Conservation (phyloP, 176 grass and related monocot genomes). For the Chrysopogon serrulatus region DNA sequence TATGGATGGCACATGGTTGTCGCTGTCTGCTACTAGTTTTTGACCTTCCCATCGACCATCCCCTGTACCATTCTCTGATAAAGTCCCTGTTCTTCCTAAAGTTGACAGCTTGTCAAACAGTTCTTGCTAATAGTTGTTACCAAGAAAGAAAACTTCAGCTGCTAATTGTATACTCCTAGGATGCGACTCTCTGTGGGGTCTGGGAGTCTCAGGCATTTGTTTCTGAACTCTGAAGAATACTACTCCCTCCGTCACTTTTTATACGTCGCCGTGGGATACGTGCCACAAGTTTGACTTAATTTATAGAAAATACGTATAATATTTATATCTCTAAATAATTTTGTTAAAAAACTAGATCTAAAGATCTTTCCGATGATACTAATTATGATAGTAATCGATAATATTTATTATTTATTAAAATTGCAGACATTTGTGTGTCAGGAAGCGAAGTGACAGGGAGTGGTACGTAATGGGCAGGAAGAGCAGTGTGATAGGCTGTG, state of each 20-base stretch:
- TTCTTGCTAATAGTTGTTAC: background rate
- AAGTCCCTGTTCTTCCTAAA: background rate
- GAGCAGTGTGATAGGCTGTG: background rate
- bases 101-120: background rate
- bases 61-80: background rate
- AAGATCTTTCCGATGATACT: no score
- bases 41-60: background rate
- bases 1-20: slow-evolving; percentile 31
- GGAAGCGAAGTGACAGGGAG: no score
- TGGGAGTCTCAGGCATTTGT: background rate
- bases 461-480: background rate
- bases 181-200: no score
- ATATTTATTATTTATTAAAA: no score
- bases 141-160: background rate
- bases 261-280: no score
- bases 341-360: no score
- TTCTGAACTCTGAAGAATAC: slow-evolving; percentile 1
- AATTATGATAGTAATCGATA: no score
- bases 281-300: no score
- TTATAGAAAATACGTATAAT: no score
- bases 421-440: no score
- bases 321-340: no score
- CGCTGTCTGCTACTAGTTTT: background rate
- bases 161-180: background rate
- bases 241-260: no score